A percentile compares a stretch with the other conserved stretches of the same genome.
Conservation (phyloP, 2,329 filamentous ascomycete species). For the Dactylellina cionopaga region DNA sequence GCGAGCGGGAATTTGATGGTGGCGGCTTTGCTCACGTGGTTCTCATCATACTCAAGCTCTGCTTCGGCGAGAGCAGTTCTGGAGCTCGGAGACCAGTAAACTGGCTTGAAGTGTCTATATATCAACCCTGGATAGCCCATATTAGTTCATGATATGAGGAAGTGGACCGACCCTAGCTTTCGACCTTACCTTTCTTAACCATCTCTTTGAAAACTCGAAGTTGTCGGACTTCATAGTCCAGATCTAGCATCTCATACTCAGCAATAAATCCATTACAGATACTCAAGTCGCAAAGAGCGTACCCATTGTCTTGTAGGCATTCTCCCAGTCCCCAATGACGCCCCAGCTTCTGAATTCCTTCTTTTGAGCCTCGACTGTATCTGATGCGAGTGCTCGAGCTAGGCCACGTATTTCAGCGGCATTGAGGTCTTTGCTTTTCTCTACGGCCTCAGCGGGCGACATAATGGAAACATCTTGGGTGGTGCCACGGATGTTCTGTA, state of each 20-base stretch:
- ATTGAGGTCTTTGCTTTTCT: conserved; percentile 62
- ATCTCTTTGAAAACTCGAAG: conserved; percentile 79
- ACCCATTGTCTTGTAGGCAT: conserved; percentile 78
- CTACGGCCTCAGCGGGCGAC: conserved; percentile 51
- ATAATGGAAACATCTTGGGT: conserved; percentile 41
- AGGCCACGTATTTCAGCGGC: conserved; percentile 71
- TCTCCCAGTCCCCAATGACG: conserved; percentile 83
- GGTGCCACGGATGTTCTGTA: conserved; percentile 67
- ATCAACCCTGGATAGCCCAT: conserved; percentile 68
- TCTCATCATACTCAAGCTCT: conserved; percentile 83
- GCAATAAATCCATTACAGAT: background rate
- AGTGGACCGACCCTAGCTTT: background rate
- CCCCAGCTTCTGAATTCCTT: conserved; percentile 76
- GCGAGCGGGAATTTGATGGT: conserved; percentile 80
- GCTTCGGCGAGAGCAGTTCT: conserved; percentile 82
- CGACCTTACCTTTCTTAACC: conserved; percentile 66
- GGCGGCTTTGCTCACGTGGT: conserved; percentile 76
- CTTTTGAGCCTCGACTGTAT: conserved; percentile 78
- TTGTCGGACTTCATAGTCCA: conserved; percentile 77
- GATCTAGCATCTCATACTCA: conserved; percentile 62
- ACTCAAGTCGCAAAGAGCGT: background rate
- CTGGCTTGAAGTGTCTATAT: conserved; percentile 81
- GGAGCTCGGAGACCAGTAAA: conserved; percentile 86
- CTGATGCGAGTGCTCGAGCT: conserved; percentile 73
- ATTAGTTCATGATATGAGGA: background rate